Conservation (phyloP, 176 grass and related monocot species). For the Calamus simplicifolius region DNA sequence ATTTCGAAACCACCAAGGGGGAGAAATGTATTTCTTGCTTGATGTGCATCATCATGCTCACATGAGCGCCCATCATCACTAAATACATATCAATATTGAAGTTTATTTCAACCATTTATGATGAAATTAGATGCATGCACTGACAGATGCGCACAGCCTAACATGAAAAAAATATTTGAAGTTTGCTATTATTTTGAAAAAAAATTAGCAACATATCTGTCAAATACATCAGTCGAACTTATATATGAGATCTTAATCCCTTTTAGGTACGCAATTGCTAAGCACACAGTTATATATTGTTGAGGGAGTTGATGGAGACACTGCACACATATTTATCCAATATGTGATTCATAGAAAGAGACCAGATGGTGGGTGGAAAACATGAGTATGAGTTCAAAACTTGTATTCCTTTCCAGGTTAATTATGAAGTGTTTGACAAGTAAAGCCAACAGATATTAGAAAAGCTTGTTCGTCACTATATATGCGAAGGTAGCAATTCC, state of each 20-base stretch:
- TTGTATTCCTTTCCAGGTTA: conserved; percentile 17
- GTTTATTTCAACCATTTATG: too few relatives aligned
- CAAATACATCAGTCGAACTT: conserved; percentile 48
- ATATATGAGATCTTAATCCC: conserved; percentile 43
- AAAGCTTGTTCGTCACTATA: conserved; percentile 24
- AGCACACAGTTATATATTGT: conserved; percentile 1
- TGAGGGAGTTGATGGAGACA: too few relatives aligned
- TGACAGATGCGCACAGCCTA: conserved; percentile 26
- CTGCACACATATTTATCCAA: too few relatives aligned
- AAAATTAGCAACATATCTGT: conserved; percentile 15
- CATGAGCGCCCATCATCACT: too few relatives aligned
- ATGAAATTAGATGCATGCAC: background rate
- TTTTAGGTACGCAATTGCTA: conserved; percentile 59
- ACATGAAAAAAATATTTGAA: conserved; percentile 23
- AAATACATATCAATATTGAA: too few relatives aligned
- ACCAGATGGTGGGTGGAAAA: conserved; percentile 5
- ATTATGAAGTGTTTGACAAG: conserved; percentile 43
- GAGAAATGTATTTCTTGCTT: too few relatives aligned
- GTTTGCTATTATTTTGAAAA: conserved; percentile 29
- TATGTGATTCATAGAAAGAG: too few relatives aligned
- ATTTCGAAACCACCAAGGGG: too few relatives aligned
- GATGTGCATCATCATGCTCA: too few relatives aligned
- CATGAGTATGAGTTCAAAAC: conserved; percentile 26
- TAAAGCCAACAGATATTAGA: conserved; percentile 3
- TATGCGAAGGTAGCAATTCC: background rate